Base-by-base conservation (phyloP, 805 yeast genomes). In the Scheffersomyces ergatensis region DNA sequence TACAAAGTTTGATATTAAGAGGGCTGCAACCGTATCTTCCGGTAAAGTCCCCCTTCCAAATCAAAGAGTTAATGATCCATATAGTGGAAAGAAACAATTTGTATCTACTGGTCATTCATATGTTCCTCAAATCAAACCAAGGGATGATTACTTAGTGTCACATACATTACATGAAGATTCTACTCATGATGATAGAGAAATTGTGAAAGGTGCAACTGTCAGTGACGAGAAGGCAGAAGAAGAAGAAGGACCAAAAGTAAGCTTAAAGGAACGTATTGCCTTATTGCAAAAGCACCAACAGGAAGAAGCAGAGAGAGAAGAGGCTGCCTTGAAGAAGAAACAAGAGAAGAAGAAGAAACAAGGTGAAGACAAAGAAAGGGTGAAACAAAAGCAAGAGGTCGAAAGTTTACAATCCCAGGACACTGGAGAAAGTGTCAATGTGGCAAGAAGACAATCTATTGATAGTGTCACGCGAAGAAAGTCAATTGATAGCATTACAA, bases 261-360 rank as follows among this genome's bases (percentile, higher is more conserved):
- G 95, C 42, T 69, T 92, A 52, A 85, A 85, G 57, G 97, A 93
- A 51, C 76, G 98, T 49, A 89, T 92, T 57, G 88, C 89, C 4
- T 54, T 87, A 54, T 70, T 92, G 37, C 96, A 90, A 58, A 78
- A 87, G 54, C 81, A 82, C 43, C 96, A 88, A 56, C 78, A 77
- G 44, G 85, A 85, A 54, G 95, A 88, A 51, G 86, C 83, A 16
- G 92, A 83, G 45, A 69, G 80, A 42, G 90, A 80, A 48, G 83
- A 80, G 3, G 77, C 76, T 3, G 78, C 83, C 6, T 49, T 74
- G 54, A 75, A 72, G 50, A 76, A 74, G 53, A 72, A 71, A 42
- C 74, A 71, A 42, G 77, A 70, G 55, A 73, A 74, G 57, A 79
- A 78, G 56, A 70, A 64, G 48, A 66, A 70, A 45, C 51, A 48